These are phyloP conservation scores for Colletotrichum sp. DNA, from an alignment of 2,329 filamentous ascomycete species.

Conservation along the genomic window DNA sequence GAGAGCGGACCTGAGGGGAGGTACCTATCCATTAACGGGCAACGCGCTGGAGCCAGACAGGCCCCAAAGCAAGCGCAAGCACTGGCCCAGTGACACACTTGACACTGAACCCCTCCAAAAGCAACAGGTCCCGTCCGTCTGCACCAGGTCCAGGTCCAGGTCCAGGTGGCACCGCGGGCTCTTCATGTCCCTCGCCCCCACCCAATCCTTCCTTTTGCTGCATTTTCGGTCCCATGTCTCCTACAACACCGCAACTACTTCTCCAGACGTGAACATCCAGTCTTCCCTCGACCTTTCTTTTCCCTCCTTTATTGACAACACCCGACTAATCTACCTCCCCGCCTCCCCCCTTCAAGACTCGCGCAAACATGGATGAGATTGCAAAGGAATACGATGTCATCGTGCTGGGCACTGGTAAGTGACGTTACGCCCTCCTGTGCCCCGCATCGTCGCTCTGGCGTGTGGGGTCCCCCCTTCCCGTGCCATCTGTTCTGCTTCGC, in stretches of 20 bases:
- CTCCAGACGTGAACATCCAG: slow-evolving; percentile 11
- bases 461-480: slow-evolving; percentile 14
- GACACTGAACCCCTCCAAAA: slow-evolving; percentile 19
- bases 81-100: slow-evolving; percentile 20
- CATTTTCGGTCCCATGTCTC: slow-evolving; percentile 19
- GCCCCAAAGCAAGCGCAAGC: slow-evolving; percentile 4
- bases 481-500: neutral
- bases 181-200: neutral
- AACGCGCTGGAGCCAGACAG: slow-evolving; percentile 12
- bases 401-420: slow-evolving; percentile 91
- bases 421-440: slow-evolving; percentile 39
- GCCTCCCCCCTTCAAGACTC: slow-evolving; percentile 22
- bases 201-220: slow-evolving; percentile 16
- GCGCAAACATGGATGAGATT: slow-evolving; percentile 88
- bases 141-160: neutral
- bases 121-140: neutral
- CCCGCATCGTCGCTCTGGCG: slow-evolving; percentile 27
- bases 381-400: slow-evolving; percentile 98
- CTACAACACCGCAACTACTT: slow-evolving; percentile 19
- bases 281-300: slow-evolving; percentile 1
- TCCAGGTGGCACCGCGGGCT: slow-evolving; percentile 11
- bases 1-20: slow-evolving; percentile 9
- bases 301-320: slow-evolving; percentile 4
- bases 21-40: slow-evolving; percentile 1
- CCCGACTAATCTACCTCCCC: neutral